Conservation (phyloP, 2,329 filamentous ascomycete species). For the Fusarium tanahbumbuense region DNA sequence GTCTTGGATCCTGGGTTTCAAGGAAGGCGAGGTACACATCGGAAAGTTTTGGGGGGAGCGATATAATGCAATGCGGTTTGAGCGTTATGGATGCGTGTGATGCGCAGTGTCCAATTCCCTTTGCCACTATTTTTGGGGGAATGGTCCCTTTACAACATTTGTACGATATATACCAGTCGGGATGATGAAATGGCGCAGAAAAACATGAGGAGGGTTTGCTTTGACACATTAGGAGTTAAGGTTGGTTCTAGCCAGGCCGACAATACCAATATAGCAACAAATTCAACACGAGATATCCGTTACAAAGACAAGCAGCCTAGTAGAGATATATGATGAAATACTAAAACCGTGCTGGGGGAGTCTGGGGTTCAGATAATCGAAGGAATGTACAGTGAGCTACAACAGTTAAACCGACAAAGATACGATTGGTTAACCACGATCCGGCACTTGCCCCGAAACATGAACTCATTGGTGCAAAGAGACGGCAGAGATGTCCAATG, state of each 20-base stretch:
- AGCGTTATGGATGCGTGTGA: constrained; percentile 4
- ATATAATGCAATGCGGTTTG: not conserved
- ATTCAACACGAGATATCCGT: constrained; percentile 7
- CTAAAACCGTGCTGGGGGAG: not conserved
- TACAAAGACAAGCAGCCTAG: not conserved
- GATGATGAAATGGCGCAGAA: constrained; percentile 37
- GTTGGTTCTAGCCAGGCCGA: constrained; percentile 19
- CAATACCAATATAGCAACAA: constrained; percentile 14
- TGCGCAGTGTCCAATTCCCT: constrained; percentile 11
- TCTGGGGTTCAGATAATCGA: not conserved
- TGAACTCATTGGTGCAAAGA: not conserved
- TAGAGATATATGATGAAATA: not conserved
- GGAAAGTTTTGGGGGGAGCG: constrained; percentile 5
- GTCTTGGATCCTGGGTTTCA: constrained; percentile 15
- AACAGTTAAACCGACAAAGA: not conserved
- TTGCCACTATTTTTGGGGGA: constrained; percentile 14
- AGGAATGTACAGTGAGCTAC: not conserved
- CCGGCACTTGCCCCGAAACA: not conserved
- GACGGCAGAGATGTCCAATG: not conserved
- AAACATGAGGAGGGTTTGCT: constrained; percentile 31
- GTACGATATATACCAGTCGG: constrained; percentile 42
- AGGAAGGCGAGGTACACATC: constrained; percentile 6
- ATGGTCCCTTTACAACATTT: constrained; percentile 17
- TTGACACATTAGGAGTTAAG: constrained; percentile 24
- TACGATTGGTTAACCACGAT: not conserved